Evolutionary conservation across 768 basidiomycete species (phyloP), one percentile per base, ranked within the genome.

Genomic region (Tephrocybe sp.): DNA sequence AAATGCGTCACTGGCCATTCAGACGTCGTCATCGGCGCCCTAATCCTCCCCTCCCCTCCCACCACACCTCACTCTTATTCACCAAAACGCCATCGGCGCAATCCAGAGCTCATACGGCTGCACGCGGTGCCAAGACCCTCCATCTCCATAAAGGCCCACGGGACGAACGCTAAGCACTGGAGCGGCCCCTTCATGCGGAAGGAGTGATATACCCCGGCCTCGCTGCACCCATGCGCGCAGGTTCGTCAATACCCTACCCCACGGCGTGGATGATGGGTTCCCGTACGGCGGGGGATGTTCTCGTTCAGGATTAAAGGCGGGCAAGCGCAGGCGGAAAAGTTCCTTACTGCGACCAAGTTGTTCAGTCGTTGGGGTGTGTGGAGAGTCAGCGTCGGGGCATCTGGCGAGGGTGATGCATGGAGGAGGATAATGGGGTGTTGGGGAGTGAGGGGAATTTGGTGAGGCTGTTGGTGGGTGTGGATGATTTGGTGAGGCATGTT

Each of bases 1-100:
- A 97, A 98, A 68, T 97, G 96, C 72, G 75, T 96, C 62, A 91
- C 92, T 62, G 96, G 96, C 0, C 95, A 97, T 69, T 89, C 89
- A 0, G 95, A 98, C 64, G 90, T 96, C 63, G 76, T 97, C 60
- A 90, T 94, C 80, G 95, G 95, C 35, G 84, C 86, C 0, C 67
- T 88, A 47, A 83, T 94, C 56, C 76, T 94, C 5, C 84, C n/a
- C n/a, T n/a, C n/a, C n/a, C 89, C 7, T 58, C 76, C 0, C 74
- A 76, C 44, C 79, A 82, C 47, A 53, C 69, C 4, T 64, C 67
- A 0, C 68, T 89, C 46, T 64, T 70, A 1, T 63, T 78, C 5
- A 78, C 1, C 95, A 97, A 58, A 95, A 95, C 60, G 87, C 92
- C 0, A 83, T 83, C 54, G 92, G 92, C 5, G 89, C 90, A 8